Percentiles rank a stretch among this genome's conserved stretches.
phyloP scores from a whole-genome alignment of 768 basidiomycete species.

The Glaciozyma antarctica region DNA sequence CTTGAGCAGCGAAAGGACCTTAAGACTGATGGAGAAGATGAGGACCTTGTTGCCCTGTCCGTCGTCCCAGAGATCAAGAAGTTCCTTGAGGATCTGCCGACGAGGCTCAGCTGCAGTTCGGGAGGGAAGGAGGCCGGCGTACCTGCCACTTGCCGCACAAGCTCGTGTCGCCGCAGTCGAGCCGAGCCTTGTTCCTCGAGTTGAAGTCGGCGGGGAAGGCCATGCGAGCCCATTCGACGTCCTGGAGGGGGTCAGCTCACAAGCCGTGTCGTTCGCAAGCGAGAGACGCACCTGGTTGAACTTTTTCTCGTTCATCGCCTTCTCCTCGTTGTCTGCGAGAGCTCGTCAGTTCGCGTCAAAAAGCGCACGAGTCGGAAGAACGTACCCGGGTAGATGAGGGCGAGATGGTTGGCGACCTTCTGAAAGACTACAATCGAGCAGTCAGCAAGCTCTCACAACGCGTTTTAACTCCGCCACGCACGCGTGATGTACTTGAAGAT shows the following conservation, averaged over 20 bases:
- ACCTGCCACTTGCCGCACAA: conserved; percentile 78
- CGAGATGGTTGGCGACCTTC: conserved; percentile 81
- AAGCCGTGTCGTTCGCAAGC: not conserved
- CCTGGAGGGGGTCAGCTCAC: conserved; percentile 28
- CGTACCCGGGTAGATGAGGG: conserved; percentile 62
- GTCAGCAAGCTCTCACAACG: no score
- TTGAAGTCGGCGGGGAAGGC: conserved; percentile 51
- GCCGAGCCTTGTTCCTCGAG: conserved; percentile 47
- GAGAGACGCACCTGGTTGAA: conserved; percentile 41
- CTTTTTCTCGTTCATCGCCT: conserved; percentile 47
- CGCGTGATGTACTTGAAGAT: conserved; percentile 48
- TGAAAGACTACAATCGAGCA: conserved; percentile 66
- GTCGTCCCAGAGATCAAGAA: conserved; percentile 60
- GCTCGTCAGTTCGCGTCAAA: not conserved
- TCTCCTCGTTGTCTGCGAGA: not conserved
- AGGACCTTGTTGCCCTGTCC: conserved; percentile 64
- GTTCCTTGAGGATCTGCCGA: conserved; percentile 55
- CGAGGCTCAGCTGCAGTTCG: not conserved
- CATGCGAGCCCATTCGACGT: conserved; percentile 54
- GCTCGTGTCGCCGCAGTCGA: conserved; percentile 46
- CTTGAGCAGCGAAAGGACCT: conserved; percentile 25
- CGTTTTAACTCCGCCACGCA: not conserved
- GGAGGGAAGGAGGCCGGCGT: conserved; percentile 29
- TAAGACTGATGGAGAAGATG: conserved; percentile 67
- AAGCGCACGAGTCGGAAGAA: not conserved